Evolutionary conservation across 2,329 filamentous ascomycete genomes (phyloP).

Genomic region (Teratosphaeria epicoccoides): DNA sequence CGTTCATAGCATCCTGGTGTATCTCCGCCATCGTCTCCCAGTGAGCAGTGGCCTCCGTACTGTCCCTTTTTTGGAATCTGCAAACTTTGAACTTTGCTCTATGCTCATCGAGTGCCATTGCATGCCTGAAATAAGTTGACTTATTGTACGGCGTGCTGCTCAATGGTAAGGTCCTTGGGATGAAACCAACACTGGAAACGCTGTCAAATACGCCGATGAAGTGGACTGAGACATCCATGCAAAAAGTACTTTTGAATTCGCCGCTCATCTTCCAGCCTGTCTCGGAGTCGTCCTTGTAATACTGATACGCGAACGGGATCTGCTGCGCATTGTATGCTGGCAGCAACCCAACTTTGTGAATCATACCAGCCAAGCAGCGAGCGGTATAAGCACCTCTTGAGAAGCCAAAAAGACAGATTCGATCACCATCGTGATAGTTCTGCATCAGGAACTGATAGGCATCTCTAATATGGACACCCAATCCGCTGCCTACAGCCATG

Average conservation of each 20-base stretch:
- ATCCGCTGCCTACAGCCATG: constrained; percentile 34
- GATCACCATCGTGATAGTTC: constrained; percentile 37
- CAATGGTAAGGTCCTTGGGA: constrained; percentile 30
- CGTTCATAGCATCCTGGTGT: constrained; percentile 3
- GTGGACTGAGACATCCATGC: constrained; percentile 32
- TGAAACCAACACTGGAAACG: constrained; percentile 34
- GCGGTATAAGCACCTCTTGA: constrained; percentile 42
- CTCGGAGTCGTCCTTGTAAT: constrained; percentile 33
- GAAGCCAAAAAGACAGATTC: constrained; percentile 41
- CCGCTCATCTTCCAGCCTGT: constrained; percentile 32
- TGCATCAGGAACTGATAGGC: constrained; percentile 39
- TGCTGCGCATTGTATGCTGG: constrained; percentile 28
- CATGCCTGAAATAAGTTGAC: constrained; percentile 32
- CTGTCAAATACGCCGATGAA: constrained; percentile 37
- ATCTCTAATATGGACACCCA: constrained; percentile 33
- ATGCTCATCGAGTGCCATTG: constrained; percentile 36
- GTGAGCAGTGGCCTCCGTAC: not conserved
- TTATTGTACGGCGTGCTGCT: constrained; percentile 29
- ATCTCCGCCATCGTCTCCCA: constrained; percentile 11
- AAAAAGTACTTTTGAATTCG: constrained; percentile 38
- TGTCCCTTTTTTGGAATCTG: constrained; percentile 15
- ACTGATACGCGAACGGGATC: constrained; percentile 34
- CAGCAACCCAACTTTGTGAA: constrained; percentile 33
- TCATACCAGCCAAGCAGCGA: constrained; percentile 37
- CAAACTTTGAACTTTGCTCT: constrained; percentile 36